Percentiles rank a stretch among this genome's conserved stretches.
phyloP scores from a whole-genome alignment of 345 rosid genomes.

The Mallotus nudiflorus region DNA sequence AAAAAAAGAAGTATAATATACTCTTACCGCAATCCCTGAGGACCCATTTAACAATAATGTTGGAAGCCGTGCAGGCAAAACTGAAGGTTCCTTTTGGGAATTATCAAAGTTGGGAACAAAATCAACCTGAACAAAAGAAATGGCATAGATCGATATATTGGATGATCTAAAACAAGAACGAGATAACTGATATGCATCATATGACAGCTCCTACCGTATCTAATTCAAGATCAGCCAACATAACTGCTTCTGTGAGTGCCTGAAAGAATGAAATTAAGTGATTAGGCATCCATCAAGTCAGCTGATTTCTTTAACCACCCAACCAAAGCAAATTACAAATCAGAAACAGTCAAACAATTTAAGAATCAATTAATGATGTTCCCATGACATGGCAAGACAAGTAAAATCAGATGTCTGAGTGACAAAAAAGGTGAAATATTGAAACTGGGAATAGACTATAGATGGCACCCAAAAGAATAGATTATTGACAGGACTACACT shows the following conservation, averaged over 20 bases:
- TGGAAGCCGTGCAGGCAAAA: constrained; percentile 94
- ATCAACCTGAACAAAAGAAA: constrained; percentile 61
- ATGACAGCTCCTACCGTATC: constrained; percentile 56
- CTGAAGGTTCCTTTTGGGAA: constrained; percentile 88
- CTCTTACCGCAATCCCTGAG: constrained; percentile 90
- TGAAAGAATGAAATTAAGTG: constrained; percentile 28
- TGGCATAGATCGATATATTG: background rate
- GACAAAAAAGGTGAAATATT: background rate
- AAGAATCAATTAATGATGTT: background rate
- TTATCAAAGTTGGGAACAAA: constrained; percentile 89
- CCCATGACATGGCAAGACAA: background rate
- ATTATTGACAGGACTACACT: background rate
- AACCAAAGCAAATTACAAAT: background rate
- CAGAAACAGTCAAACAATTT: background rate
- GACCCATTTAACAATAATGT: constrained; percentile 84
- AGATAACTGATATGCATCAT: constrained; percentile 1
- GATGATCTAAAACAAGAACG: constrained; percentile 2
- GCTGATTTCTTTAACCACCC: background rate
- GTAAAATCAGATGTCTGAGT: background rate
- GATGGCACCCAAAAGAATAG: too few relatives aligned
- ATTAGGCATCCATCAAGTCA: background rate
- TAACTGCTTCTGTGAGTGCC: constrained; percentile 84
- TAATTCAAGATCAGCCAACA: constrained; percentile 80
- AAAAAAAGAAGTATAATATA: too few relatives aligned
- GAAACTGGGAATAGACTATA: background rate